Evolutionary conservation across 2,329 filamentous ascomycete genomes (phyloP), one percentile per base, ranked within the genome.

Genomic region (Calonectria pseudoreteaudii): DNA sequence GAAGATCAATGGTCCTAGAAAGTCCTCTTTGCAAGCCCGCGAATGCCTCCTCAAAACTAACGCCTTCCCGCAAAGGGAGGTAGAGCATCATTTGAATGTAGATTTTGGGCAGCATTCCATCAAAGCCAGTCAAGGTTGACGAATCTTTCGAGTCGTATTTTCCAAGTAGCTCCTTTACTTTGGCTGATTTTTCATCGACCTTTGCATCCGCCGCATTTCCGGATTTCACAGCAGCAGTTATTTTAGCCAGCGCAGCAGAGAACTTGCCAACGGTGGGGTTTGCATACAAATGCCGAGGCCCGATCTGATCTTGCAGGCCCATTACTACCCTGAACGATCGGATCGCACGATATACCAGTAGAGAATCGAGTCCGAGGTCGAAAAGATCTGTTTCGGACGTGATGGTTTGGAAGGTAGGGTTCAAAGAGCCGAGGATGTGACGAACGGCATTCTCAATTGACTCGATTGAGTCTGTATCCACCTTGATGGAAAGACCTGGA

Each of bases 71-170:
- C 0, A 86, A 75, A 0, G 84, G 78, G 23, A 86, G 80, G 76
- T 83, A 86, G 18, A 86, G 78, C n/a, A 78, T 72, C n/a, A 82
- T 69, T 1, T 80, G 81, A 78, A 84, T 82, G 76, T 81, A 81
- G 26, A 78, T 74, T 31, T 83, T 83, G 0, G 78, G 76, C 56
- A 80, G 83, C 18, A 84, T 79, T 14, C 80, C 79, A 70, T 85
- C 84, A 16, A 84, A 80, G 3, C 83, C 67, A 28, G 79, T 80
- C 50, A 81, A 58, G 49, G 66, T 79, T 72, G 82, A 82, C 0
- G 81, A 81, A 49, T 79, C 80, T 3, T 80, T 80, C 1, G 78
- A 74, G 68, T 77, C 78, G 67, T 82, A 77, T 49, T 73, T 50
- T 9, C 52, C 71, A n/a, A 81, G 71, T n/a, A 76, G 58, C 7